A percentile compares a stretch with the other conserved stretches of the same genome.
These are phyloP conservation scores for Paracoccidioides lutzii DNA, from an alignment of 2,329 filamentous ascomycete genomes.

Conservation along the genomic window DNA sequence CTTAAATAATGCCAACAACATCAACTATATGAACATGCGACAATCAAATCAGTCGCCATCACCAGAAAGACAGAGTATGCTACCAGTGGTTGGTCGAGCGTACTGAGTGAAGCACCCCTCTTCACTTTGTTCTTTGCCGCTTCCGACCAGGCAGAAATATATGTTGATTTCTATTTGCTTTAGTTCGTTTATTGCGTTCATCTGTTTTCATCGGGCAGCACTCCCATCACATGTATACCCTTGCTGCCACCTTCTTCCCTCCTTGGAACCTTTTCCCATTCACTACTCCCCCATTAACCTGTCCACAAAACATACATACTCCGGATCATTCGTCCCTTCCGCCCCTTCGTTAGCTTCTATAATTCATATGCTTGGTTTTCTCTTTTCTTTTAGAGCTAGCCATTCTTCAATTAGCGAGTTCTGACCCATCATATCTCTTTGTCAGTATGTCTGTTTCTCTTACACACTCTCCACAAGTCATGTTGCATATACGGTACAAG, in stretches of 20 bases:
- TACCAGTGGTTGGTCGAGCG: background rate
- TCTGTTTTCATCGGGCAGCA: too few relatives aligned
- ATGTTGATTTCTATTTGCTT: too few relatives aligned
- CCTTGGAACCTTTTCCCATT: too few relatives aligned
- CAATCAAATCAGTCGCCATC: slow-evolving; percentile 19
- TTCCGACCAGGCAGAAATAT: too few relatives aligned
- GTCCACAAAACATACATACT: background rate
- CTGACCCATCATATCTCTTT: background rate
- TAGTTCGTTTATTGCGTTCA: too few relatives aligned
- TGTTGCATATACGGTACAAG: background rate
- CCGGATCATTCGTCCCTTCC: background rate
- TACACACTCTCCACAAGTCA: background rate
- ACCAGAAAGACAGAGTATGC: slow-evolving; percentile 12
- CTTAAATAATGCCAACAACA: slow-evolving; percentile 12
- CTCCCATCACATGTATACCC: too few relatives aligned
- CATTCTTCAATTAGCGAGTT: background rate
- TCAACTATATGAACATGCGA: slow-evolving; percentile 7
- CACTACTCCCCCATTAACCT: too few relatives aligned
- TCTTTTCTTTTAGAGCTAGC: background rate
- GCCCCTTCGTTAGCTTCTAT: background rate
- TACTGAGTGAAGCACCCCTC: background rate
- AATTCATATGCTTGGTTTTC: background rate
- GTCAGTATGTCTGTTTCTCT: background rate
- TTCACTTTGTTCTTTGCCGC: too few relatives aligned
- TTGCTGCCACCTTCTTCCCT: too few relatives aligned